These are phyloP conservation scores for Pneumocystis canis DNA, from an alignment of 1,139 yeast genomes.

Conservation along the genomic window DNA sequence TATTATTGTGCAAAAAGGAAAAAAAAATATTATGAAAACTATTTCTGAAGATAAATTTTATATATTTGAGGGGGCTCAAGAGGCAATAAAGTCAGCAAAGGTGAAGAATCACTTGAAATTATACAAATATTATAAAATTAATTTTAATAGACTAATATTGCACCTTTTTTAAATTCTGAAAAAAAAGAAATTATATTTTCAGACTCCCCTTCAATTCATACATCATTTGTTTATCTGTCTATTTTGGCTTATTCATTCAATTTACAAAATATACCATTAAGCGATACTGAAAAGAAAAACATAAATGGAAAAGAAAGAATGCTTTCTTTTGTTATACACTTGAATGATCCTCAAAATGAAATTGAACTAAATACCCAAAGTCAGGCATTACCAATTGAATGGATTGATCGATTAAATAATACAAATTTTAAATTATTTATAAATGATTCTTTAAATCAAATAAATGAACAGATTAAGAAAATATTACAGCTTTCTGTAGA, in stretches of 20 bases:
- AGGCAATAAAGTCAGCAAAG: conserved; percentile 77
- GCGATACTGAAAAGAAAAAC: neutral
- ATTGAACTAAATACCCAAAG: neutral
- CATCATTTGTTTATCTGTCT: neutral
- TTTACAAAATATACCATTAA: neutral
- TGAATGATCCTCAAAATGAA: neutral
- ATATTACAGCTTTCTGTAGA: neutral
- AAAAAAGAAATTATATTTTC: neutral
- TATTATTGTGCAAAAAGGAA: conserved; percentile 32
- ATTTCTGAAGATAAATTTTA: conserved; percentile 18
- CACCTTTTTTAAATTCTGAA: neutral
- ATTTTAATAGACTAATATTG: neutral
- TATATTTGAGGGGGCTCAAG: conserved; percentile 60
- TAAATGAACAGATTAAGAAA: neutral
- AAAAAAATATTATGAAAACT: conserved; percentile 19
- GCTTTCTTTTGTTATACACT: neutral
- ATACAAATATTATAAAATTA: neutral
- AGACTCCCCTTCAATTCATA: neutral
- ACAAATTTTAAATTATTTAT: neutral
- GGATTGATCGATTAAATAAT: neutral
- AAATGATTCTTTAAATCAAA: neutral
- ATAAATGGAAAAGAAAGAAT: neutral
- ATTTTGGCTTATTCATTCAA: neutral
- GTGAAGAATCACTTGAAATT: conserved; percentile 35
- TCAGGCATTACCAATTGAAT: neutral